phyloP scores from a whole-genome alignment of 2,329 filamentous ascomycete species.

The Lecanosticta acicola region DNA sequence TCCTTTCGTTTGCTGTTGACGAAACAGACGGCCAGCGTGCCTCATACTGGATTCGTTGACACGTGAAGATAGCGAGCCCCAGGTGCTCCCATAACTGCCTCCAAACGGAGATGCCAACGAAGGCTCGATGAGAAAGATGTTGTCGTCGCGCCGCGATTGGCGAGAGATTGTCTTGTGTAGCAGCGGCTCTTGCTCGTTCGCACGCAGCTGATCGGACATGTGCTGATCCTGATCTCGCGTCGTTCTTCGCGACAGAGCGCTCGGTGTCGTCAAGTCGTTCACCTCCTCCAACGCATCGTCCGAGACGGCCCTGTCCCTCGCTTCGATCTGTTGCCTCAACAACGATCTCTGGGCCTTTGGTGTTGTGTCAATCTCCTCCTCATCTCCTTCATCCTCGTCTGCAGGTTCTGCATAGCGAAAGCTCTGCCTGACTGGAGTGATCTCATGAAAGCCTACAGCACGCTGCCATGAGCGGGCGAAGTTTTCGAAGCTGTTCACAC shows the following conservation, averaged over 20 bases:
- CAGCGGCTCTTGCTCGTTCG: conserved; percentile 24
- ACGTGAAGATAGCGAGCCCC: conserved; percentile 54
- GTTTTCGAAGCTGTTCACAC: conserved; percentile 88
- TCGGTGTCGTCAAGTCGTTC: conserved; percentile 27
- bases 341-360: conserved; percentile 30
- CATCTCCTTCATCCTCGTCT: conserved; percentile 49
- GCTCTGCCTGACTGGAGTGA: conserved; percentile 71
- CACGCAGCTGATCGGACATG: conserved; percentile 3
- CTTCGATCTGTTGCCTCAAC: conserved; percentile 28
- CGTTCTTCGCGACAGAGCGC: conserved; percentile 16
- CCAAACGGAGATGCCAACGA: conserved; percentile 62
- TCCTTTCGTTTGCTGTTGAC: conserved; percentile 42
- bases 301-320: conserved; percentile 13
- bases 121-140: conserved; percentile 46
- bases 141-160: conserved; percentile 33
- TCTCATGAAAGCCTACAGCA: conserved; percentile 80
- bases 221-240: conserved; percentile 8
- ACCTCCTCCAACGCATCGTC: conserved; percentile 21
- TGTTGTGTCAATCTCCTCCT: conserved; percentile 34
- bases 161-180: conserved; percentile 25
- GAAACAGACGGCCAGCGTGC: conserved; percentile 50
- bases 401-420: conserved; percentile 52
- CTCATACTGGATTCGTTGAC: conserved; percentile 53
- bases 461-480: conserved; percentile 91
- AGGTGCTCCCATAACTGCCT: conserved; percentile 63